These are phyloP conservation scores for Aspergillus ellipticus DNA, from an alignment of 495 filamentous ascomycete genomes.

Conservation along the genomic window DNA sequence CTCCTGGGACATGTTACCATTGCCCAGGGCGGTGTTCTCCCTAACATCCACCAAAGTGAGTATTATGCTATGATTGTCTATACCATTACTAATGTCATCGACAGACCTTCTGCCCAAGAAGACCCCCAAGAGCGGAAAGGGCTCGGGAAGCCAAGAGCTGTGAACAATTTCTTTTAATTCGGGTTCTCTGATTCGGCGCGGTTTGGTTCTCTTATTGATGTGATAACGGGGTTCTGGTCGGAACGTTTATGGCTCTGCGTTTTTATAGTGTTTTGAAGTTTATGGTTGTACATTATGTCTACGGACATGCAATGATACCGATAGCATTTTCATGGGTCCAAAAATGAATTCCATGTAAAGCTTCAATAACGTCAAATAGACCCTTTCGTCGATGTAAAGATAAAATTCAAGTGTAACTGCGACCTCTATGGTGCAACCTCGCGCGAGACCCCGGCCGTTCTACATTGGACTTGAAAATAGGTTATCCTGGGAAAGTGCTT, in stretches of 20 bases:
- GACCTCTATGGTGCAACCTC: too few relatives aligned
- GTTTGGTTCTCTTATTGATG: slow-evolving; percentile 65
- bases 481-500: neutral
- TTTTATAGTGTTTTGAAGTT: slow-evolving; percentile 63
- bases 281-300: slow-evolving; percentile 93
- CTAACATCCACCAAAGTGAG: slow-evolving; percentile 98
- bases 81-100: slow-evolving; percentile 41
- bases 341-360: neutral
- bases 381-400: too few relatives aligned
- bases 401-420: too few relatives aligned
- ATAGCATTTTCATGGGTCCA: slow-evolving; percentile 15
- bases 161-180: slow-evolving; percentile 55
- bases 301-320: slow-evolving; percentile 61
- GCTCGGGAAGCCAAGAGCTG: slow-evolving; percentile 77
- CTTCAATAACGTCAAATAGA: too few relatives aligned
- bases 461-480: too few relatives aligned
- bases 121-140: slow-evolving; percentile 89
- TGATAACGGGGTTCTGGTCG: slow-evolving; percentile 89
- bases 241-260: slow-evolving; percentile 73
- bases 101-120: slow-evolving; percentile 97
- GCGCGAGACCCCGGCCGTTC: too few relatives aligned
- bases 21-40: slow-evolving; percentile 98
- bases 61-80: slow-evolving; percentile 15
- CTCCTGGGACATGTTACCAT: slow-evolving; percentile 98
- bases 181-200: slow-evolving; percentile 57